Conservation (phyloP, 306 rosid genomes). For the Vigna angularis region DNA sequence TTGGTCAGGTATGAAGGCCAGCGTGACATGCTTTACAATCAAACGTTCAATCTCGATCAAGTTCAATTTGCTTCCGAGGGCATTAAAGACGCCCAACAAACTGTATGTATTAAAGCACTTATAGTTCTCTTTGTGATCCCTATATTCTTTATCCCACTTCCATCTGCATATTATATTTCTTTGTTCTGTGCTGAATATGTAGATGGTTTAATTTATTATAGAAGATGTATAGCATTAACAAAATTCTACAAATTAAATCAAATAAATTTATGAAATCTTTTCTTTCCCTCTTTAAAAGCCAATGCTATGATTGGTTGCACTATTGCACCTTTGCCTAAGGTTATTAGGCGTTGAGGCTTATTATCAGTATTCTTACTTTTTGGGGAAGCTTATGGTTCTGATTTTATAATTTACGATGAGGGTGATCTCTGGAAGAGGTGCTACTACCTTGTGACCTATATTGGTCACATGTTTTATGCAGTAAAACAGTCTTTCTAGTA, state of each 20-base stretch:
- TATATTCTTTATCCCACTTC: constrained; percentile 3
- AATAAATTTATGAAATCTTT: constrained; percentile 11
- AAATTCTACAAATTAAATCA: neutral
- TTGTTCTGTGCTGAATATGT: constrained; percentile 17
- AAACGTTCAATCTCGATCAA: constrained; percentile 97
- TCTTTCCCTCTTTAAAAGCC: constrained; percentile 23
- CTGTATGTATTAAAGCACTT: constrained; percentile 63
- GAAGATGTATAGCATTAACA: neutral
- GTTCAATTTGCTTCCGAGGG: constrained; percentile 96
- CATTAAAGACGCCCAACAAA: constrained; percentile 95
- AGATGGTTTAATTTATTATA: neutral
- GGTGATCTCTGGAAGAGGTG: neutral
- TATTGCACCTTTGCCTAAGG: constrained; percentile 14
- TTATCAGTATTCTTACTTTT: neutral
- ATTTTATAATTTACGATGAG: constrained; percentile 24
- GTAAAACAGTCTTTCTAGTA: constrained; percentile 6
- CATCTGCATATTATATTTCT: neutral
- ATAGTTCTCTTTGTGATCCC: constrained; percentile 23
- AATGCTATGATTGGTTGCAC: constrained; percentile 8
- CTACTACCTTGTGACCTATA: constrained; percentile 3
- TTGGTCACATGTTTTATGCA: constrained; percentile 24
- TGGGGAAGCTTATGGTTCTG: constrained; percentile 5
- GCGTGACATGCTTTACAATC: constrained; percentile 94
- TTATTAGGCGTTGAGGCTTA: constrained; percentile 13
- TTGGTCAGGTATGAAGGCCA: constrained; percentile 97